Percentiles rank a stretch among this genome's conserved stretches.
phyloP scores from a whole-genome alignment of 352 stramenopile genomes.

The Phytophthora boehmeriae region DNA sequence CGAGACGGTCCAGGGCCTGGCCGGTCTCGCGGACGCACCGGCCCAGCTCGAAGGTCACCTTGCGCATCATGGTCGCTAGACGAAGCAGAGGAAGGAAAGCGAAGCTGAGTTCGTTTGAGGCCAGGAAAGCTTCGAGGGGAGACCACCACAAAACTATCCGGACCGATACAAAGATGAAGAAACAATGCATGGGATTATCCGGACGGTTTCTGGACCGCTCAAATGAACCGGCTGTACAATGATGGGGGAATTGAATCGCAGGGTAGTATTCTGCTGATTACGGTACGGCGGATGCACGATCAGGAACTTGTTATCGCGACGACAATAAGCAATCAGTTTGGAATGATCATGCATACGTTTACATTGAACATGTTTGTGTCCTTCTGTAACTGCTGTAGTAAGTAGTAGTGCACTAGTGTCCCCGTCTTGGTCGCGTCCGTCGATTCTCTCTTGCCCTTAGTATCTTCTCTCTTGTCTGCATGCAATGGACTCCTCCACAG shows the following conservation, averaged over 20 bases:
- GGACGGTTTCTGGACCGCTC: conserved; percentile 25
- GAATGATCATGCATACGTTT: neutral
- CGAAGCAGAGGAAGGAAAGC: conserved; percentile 18
- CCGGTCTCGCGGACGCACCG: conserved; percentile 95
- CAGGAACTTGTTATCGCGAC: no score
- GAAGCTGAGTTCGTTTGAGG: conserved; percentile 6
- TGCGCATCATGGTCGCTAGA: conserved; percentile 79
- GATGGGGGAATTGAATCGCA: neutral
- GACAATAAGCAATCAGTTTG: no score
- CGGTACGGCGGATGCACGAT: no score
- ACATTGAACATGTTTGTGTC: neutral
- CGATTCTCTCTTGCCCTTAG: neutral
- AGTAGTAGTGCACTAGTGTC: neutral
- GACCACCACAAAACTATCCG: conserved; percentile 47
- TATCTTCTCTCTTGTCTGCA: neutral
- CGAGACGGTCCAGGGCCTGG: conserved; percentile 95
- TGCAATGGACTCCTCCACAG: neutral
- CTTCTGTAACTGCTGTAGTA: neutral
- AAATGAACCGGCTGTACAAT: conserved; percentile 7
- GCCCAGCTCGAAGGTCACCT: conserved; percentile 90
- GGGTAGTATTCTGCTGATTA: no score
- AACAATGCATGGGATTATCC: conserved; percentile 9
- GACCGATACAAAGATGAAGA: conserved; percentile 1
- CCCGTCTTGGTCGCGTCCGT: neutral
- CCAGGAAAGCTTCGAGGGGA: conserved; percentile 23